These are phyloP conservation scores for Mortierella polycephala DNA, from an alignment of 371 early-diverging fungal genomes.

Conservation along the genomic window DNA sequence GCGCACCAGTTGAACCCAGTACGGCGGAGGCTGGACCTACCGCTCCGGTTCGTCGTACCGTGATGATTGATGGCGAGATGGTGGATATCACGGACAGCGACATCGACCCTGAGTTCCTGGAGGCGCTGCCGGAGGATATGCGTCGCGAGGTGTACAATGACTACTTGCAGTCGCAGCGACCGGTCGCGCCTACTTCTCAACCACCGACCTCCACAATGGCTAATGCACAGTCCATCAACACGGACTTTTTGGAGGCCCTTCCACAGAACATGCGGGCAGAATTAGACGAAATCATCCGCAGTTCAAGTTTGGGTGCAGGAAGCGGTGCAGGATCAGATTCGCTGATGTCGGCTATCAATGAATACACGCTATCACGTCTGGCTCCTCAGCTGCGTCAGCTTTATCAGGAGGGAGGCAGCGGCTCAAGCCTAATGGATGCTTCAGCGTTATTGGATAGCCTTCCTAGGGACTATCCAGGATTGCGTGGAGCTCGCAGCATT, in stretches of 20 bases:
- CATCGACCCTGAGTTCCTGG: conserved; percentile 93
- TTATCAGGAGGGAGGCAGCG: conserved; percentile 20
- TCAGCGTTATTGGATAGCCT: conserved; percentile 41
- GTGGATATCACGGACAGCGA: conserved; percentile 95
- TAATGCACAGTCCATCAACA: conserved; percentile 59
- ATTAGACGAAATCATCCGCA: conserved; percentile 68
- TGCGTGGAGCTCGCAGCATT: conserved; percentile 34
- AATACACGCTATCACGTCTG: conserved; percentile 24
- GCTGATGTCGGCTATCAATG: conserved; percentile 16
- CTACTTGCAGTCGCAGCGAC: conserved; percentile 68
- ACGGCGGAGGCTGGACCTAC: conserved; percentile 56
- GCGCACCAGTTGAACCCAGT: conserved; percentile 16
- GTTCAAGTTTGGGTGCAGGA: conserved; percentile 57
- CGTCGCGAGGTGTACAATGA: conserved; percentile 92
- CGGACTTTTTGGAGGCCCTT: conserved; percentile 84
- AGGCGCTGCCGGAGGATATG: conserved; percentile 96
- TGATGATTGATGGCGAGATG: conserved; percentile 75
- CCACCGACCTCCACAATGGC: conserved; percentile 12
- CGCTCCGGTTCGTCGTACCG: conserved; percentile 43
- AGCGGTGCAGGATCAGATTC: conserved; percentile 14
- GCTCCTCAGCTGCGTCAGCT: conserved; percentile 41
- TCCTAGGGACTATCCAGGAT: conserved; percentile 33
- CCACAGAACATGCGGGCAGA: conserved; percentile 87
- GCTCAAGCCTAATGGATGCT: conserved; percentile 20
- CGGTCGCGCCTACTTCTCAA: conserved; percentile 34